phyloP scores from a whole-genome alignment of 2,329 filamentous ascomycete genomes.

The Arachnopeziza araneosa region DNA sequence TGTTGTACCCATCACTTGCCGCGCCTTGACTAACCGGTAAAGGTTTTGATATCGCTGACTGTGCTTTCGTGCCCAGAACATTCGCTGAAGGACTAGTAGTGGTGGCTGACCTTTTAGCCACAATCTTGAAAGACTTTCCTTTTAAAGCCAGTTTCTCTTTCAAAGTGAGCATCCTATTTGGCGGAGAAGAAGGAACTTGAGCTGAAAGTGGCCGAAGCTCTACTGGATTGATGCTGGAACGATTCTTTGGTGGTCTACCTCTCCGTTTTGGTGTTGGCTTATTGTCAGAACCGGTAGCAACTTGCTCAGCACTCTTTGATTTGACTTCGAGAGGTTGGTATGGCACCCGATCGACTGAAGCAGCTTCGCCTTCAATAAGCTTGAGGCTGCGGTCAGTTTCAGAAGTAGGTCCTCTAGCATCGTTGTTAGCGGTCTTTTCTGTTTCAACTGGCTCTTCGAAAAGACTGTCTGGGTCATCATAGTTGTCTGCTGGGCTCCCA shows the following conservation, averaged over 20 bases:
- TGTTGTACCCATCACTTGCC: background rate
- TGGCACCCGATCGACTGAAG: background rate
- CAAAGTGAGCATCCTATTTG: constrained; percentile 21
- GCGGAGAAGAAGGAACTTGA: background rate
- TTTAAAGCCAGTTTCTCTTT: constrained; percentile 28
- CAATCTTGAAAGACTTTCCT: constrained; percentile 26
- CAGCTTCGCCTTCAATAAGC: background rate
- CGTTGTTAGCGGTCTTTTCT: constrained; percentile 3
- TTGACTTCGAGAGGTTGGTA: background rate
- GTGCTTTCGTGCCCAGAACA: background rate
- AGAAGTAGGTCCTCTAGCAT: constrained; percentile 2
- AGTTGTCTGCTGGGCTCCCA: constrained; percentile 8
- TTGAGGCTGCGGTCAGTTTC: background rate
- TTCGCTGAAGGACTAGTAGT: background rate
- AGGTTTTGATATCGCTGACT: background rate
- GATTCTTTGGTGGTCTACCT: constrained; percentile 23
- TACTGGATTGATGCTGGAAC: background rate
- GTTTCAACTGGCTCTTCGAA: constrained; percentile 18
- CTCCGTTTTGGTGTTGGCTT: constrained; percentile 15
- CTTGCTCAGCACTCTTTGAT: background rate
- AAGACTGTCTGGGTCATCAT: constrained; percentile 19
- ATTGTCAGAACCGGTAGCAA: background rate
- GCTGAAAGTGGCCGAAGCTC: background rate
- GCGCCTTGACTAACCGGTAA: background rate
- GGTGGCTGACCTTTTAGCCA: constrained; percentile 5